Conservation (phyloP, 345 rosid genomes). For the Rhizophora apiculata region DNA sequence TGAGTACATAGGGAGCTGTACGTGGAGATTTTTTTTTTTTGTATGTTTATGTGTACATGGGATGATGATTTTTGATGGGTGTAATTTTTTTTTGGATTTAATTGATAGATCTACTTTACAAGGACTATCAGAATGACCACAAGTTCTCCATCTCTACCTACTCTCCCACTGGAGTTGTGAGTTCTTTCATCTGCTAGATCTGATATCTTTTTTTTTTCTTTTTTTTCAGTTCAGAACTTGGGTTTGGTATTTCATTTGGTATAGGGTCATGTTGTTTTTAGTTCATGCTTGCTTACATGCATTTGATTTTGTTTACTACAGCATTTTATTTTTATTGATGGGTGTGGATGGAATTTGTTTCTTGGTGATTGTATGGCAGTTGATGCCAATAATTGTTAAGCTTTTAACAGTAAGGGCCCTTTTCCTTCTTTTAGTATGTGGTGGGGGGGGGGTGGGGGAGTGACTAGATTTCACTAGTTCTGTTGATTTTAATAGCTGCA, state of each 20-base stretch:
- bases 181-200: constrained; percentile 18
- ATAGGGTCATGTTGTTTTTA: too few species aligned
- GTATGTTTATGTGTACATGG: not conserved
- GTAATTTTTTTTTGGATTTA: not conserved
- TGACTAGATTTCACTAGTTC: too few species aligned
- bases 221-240: not conserved
- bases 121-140: constrained; percentile 89
- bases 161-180: constrained; percentile 81
- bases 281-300: too few species aligned
- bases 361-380: too few species aligned
- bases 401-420: too few species aligned
- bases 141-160: constrained; percentile 79
- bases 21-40: not conserved
- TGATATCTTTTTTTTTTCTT: not conserved
- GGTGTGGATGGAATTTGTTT: too few species aligned
- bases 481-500: too few species aligned
- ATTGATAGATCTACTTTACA: constrained; percentile 72
- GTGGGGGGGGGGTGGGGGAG: too few species aligned
- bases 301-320: not conserved
- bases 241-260: not conserved
- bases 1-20: too few species aligned
- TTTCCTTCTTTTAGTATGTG: too few species aligned
- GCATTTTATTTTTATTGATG: too few species aligned
- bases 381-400: too few species aligned
- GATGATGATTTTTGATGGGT: constrained; percentile 10